phyloP scores from a whole-genome alignment of 2,329 filamentous ascomycete species.

The Calonectria henricotiae region DNA sequence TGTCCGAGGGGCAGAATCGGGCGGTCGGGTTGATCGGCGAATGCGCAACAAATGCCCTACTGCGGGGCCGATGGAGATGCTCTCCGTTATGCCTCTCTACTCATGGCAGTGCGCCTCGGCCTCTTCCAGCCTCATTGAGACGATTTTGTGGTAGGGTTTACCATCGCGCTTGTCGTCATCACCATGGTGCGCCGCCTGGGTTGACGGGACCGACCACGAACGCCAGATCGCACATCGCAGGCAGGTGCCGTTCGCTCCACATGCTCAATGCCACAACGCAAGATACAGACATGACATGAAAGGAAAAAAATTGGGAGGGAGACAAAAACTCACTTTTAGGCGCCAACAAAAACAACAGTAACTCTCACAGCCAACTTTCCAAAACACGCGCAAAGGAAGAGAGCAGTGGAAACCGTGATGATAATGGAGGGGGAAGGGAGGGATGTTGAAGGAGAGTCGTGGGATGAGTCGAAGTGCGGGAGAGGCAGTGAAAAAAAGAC shows the following conservation, averaged over 20 bases:
- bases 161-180: slow-evolving; percentile 30
- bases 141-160: background rate
- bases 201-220: slow-evolving; percentile 30
- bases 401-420: slow-evolving; percentile 63
- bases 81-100: background rate
- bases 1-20: slow-evolving; percentile 7
- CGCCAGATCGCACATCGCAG: slow-evolving; percentile 32
- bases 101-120: background rate
- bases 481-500: slow-evolving; percentile 55
- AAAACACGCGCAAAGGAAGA: slow-evolving; percentile 68
- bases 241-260: slow-evolving; percentile 28
- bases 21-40: slow-evolving; percentile 20
- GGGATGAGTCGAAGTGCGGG: slow-evolving; percentile 56
- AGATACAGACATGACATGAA: slow-evolving; percentile 39
- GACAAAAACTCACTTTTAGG: slow-evolving; percentile 68
- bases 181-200: slow-evolving; percentile 29
- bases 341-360: slow-evolving; percentile 68
- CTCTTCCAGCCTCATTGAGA: slow-evolving; percentile 13
- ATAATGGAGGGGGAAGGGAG: slow-evolving; percentile 58
- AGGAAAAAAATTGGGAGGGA: slow-evolving; percentile 40
- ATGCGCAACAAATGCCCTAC: slow-evolving; percentile 22
- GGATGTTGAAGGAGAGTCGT: slow-evolving; percentile 57
- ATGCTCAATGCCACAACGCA: slow-evolving; percentile 47
- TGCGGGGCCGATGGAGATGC: slow-evolving; percentile 18
- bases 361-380: slow-evolving; percentile 62